Percentiles rank a stretch among this genome's conserved stretches.
Evolutionary conservation across 2,329 filamentous ascomycete genomes (phyloP).

Genomic region (Cadophora luteo-olivacea): DNA sequence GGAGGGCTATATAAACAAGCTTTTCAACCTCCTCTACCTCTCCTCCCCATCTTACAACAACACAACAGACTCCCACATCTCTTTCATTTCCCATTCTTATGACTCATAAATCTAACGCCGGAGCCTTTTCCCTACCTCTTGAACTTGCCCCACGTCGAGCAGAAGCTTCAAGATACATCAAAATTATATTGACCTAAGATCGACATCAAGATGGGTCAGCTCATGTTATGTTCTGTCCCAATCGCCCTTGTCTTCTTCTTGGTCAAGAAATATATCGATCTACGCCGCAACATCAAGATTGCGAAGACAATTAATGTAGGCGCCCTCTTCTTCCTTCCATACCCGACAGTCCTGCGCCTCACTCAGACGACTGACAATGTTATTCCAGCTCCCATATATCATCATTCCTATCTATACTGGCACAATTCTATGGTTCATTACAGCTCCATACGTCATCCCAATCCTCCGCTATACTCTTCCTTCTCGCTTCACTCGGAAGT

Average conservation of each 20-base stretch:
- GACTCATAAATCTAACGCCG: background rate
- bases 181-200: background rate
- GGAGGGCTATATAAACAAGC: too few relatives aligned
- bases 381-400: slow-evolving; percentile 23
- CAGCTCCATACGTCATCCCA: slow-evolving; percentile 6
- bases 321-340: background rate
- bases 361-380: background rate
- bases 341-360: too few relatives aligned
- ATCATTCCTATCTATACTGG: slow-evolving; percentile 20
- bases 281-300: slow-evolving; percentile 20
- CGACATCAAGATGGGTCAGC: background rate
- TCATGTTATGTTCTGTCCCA: background rate
- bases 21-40: too few relatives aligned
- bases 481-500: slow-evolving; percentile 2
- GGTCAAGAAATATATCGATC: slow-evolving; percentile 1
- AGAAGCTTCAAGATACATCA: background rate
- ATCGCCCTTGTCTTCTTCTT: background rate
- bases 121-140: background rate
- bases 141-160: background rate
- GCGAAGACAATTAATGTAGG: slow-evolving; percentile 17
- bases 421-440: slow-evolving; percentile 17
- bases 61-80: background rate
- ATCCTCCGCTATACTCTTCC: slow-evolving; percentile 18
- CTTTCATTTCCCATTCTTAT: background rate
- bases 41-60: background rate